Evolutionary conservation across 345 rosid genomes (phyloP), one percentile per base, ranked within the genome.

Genomic region (Crucihimalaya himalaica): DNA sequence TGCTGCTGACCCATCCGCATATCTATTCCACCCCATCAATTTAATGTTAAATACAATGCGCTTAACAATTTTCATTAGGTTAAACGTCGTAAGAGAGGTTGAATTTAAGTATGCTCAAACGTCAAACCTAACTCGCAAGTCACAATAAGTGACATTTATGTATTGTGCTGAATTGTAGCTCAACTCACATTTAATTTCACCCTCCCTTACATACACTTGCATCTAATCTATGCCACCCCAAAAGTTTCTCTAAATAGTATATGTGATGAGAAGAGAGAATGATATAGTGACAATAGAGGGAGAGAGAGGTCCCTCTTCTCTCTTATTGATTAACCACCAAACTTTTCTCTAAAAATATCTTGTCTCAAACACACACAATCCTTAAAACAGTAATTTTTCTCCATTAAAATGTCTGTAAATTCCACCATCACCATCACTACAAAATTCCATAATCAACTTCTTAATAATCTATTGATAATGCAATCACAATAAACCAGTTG

Each of bases 91-190:
- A 5, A 70, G 54, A 55, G 67, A 68, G 47, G 62, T 48, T 19
- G 32, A 14, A 42, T 39, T 66, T 6, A 66, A 10, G 66, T 50
- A 27, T 64, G 71, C 35, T 51, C 8, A 58, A 53, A 61, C 55
- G 74, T 45, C 80, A 79, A 79, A 68, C 84, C 71, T 67, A 82
- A 83, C 88, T 73, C 66, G 57, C 52, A 65, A 56, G 76, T 71
- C 45, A 76, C 78, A 82, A 78, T 84, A 82, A 84, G 74, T 73
- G 71, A 76, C 84, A 81, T 58, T 85, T 79, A 76, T 75, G 61
- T 66, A 40, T 20, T 34, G 77, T 59, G 75, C n/a, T 63, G 73
- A 72, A 74, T 72, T 74, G 70, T 75, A 62, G 76, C 65, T 63
- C 59, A 69, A 15, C 28, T 47, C 43, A 55, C 74, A 76, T 76